Conservation (phyloP, 2,329 filamentous ascomycete genomes). For the Pseudogymnoascus sp. region DNA sequence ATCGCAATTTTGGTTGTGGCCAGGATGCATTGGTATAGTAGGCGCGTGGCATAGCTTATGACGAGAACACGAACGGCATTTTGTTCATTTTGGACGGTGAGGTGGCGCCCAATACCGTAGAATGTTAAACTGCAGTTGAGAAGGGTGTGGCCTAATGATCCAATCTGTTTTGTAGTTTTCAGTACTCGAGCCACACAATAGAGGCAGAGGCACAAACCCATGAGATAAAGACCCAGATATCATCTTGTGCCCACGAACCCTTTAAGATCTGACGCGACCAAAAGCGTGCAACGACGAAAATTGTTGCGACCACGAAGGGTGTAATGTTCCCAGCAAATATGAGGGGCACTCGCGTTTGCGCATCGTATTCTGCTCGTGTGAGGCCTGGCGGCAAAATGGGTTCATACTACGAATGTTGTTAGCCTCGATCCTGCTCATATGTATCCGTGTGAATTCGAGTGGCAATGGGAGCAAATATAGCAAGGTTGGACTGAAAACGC, state of each 20-base stretch:
- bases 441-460: background rate
- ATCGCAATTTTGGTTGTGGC: conserved; percentile 16
- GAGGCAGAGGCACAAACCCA: conserved; percentile 13
- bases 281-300: conserved; percentile 17
- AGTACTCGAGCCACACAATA: background rate
- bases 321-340: conserved; percentile 15
- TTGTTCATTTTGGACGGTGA: background rate
- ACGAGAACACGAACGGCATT: conserved; percentile 12
- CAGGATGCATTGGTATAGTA: conserved; percentile 17
- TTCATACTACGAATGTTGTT: background rate
- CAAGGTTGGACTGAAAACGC: background rate
- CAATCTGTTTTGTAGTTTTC: background rate
- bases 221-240: conserved; percentile 16
- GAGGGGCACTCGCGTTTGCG: conserved; percentile 12
- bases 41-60: conserved; percentile 13
- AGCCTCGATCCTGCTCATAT: background rate
- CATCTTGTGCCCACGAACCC: conserved; percentile 16
- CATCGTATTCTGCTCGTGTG: conserved; percentile 1
- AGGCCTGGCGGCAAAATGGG: background rate
- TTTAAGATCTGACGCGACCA: conserved; percentile 16
- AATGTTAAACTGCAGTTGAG: conserved; percentile 11
- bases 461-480: background rate
- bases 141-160: conserved; percentile 12
- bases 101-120: conserved; percentile 14
- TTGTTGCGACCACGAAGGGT: conserved; percentile 14